A percentile compares a stretch with the other conserved stretches of the same genome.
phyloP scores from a whole-genome alignment of 495 filamentous ascomycete species.

The Penicillium simplicissimum region DNA sequence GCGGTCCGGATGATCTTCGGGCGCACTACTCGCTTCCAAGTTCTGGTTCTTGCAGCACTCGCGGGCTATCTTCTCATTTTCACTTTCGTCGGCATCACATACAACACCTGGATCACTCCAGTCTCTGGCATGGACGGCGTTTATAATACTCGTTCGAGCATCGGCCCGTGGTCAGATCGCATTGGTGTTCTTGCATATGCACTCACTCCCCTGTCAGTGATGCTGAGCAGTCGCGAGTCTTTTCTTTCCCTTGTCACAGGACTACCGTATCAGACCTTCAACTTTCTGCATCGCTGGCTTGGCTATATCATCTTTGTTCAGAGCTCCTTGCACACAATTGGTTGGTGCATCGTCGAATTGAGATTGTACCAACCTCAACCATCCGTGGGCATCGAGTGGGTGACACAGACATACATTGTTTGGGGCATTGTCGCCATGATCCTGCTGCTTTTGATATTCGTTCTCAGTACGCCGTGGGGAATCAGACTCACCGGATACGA shows the following conservation, averaged over 20 bases:
- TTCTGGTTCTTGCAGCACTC: constrained; percentile 52
- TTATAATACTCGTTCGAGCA: constrained; percentile 56
- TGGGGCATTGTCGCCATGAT: constrained; percentile 66
- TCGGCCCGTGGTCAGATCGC: constrained; percentile 63
- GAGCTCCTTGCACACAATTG: constrained; percentile 61
- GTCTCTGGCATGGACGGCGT: constrained; percentile 46
- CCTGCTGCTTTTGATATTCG: constrained; percentile 56
- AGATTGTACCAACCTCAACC: constrained; percentile 67
- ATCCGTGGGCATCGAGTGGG: constrained; percentile 47
- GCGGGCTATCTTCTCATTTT: constrained; percentile 58
- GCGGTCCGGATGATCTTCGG: constrained; percentile 36
- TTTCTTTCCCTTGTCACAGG: constrained; percentile 62
- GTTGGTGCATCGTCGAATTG: constrained; percentile 62
- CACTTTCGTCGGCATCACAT: constrained; percentile 61
- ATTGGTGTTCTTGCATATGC: constrained; percentile 66
- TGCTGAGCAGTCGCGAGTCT: constrained; percentile 60
- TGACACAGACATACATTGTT: constrained; percentile 58
- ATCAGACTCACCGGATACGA: constrained; percentile 66
- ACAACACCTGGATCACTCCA: constrained; percentile 61
- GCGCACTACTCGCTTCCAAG: constrained; percentile 43
- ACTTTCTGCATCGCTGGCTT: constrained; percentile 68
- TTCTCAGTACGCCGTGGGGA: constrained; percentile 53
- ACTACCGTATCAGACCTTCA: constrained; percentile 66
- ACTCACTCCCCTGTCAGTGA: constrained; percentile 61
- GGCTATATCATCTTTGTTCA: constrained; percentile 66